Evolutionary conservation across 2,329 filamentous ascomycete genomes (phyloP).

Genomic region (Fusarium sp.): DNA sequence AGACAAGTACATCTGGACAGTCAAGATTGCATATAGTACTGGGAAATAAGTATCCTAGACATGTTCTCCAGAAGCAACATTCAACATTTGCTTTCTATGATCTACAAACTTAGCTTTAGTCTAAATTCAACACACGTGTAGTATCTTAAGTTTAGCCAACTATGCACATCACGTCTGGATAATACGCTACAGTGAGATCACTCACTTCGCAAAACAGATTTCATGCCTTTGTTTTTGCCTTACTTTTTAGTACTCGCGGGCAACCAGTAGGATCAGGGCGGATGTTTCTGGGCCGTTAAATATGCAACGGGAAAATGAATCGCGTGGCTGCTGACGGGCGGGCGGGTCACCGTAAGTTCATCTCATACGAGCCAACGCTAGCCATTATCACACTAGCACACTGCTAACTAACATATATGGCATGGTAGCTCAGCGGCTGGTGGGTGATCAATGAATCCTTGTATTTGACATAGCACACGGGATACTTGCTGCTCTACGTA

Average conservation of each 20-base stretch:
- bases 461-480: background rate
- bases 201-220: accelerated
- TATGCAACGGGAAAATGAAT: background rate
- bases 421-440: background rate
- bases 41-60: background rate
- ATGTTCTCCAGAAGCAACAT: background rate
- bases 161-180: too few relatives aligned
- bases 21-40: background rate
- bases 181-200: background rate
- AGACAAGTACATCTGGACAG: background rate
- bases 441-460: background rate
- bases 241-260: too few relatives aligned
- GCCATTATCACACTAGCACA: background rate
- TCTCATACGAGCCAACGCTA: background rate
- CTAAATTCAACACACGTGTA: background rate
- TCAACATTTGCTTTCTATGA: background rate
- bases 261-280: background rate
- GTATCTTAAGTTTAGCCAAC: too few relatives aligned
- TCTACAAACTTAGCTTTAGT: background rate
- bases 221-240: too few relatives aligned
- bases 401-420: background rate
- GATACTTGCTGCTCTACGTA: background rate
- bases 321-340: background rate
- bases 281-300: background rate
- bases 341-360: background rate